These are phyloP conservation scores for Wallacemonas sp. DNA, from an alignment of 208 protist genomes.

Conservation along the genomic window DNA sequence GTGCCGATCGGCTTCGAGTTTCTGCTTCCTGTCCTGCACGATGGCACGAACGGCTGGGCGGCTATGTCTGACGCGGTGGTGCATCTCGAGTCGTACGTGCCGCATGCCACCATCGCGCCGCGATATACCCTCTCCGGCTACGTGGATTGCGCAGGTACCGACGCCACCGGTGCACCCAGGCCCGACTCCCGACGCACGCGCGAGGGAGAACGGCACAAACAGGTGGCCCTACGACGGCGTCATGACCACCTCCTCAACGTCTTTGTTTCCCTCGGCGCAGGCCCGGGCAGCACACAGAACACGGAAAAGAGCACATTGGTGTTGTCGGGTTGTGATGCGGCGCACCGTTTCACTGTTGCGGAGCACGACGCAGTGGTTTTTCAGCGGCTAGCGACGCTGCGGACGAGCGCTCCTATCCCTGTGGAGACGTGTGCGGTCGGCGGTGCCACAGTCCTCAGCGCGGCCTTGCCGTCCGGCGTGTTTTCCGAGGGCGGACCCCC, in stretches of 20 bases:
- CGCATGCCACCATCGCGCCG: neutral
- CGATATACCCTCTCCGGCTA: neutral
- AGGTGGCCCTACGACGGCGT: neutral
- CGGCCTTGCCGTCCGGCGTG: neutral
- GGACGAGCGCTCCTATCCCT: neutral
- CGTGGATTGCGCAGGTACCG: no score
- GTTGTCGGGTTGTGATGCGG: neutral
- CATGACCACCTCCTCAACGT: neutral
- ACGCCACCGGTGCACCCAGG: no score
- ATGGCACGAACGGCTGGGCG: neutral
- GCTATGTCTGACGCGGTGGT: neutral
- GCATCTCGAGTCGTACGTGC: neutral
- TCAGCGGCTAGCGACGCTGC: neutral
- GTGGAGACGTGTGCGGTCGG: conserved; percentile 5
- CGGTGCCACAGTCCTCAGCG: neutral
- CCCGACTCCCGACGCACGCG: no score
- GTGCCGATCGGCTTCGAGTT: neutral
- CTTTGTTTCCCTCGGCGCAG: neutral
- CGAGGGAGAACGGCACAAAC: neutral
- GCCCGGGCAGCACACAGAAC: no score
- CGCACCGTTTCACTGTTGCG: neutral
- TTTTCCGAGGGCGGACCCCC: no score
- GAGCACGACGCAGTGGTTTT: neutral
- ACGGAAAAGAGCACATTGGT: neutral
- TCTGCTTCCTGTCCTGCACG: neutral